Conservation (phyloP, 495 filamentous ascomycete genomes). For the Penicillium diatomitis region DNA sequence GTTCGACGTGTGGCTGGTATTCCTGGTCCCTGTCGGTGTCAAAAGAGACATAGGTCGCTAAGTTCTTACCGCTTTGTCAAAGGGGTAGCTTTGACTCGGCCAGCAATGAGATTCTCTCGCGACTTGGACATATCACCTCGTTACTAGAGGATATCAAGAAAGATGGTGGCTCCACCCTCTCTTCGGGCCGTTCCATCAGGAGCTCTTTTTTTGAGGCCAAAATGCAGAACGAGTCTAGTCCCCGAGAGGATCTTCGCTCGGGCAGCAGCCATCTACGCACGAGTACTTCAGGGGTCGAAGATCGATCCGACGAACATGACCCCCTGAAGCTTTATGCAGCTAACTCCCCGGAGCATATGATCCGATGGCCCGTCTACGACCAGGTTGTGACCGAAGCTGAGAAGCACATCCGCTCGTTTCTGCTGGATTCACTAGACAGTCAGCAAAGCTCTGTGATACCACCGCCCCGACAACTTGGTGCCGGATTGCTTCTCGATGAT, state of each 20-base stretch:
- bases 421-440: slow-evolving; percentile 17
- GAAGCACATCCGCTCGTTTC: slow-evolving; percentile 16
- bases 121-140: slow-evolving; percentile 14
- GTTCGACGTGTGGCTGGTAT: slow-evolving; percentile 1
- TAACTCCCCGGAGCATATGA: slow-evolving; percentile 20
- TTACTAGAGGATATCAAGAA: slow-evolving; percentile 19
- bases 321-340: slow-evolving; percentile 15
- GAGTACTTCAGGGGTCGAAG: slow-evolving; percentile 7
- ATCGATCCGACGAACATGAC: slow-evolving; percentile 13
- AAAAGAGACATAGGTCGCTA: not conserved
- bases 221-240: slow-evolving; percentile 9
- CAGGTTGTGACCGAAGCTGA: slow-evolving; percentile 16
- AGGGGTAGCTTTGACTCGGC: slow-evolving; percentile 12
- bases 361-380: slow-evolving; percentile 20
- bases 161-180: slow-evolving; percentile 7
- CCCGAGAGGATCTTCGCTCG: slow-evolving; percentile 4
- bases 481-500: slow-evolving; percentile 11
- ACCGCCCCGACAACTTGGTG: slow-evolving; percentile 8
- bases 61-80: not conserved
- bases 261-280: slow-evolving; percentile 5
- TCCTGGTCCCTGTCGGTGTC: not conserved
- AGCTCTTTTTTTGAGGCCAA: slow-evolving; percentile 11
- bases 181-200: slow-evolving; percentile 11
- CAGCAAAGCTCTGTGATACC: slow-evolving; percentile 1
- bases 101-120: slow-evolving; percentile 17